A percentile compares a stretch with the other conserved stretches of the same genome.
Evolutionary conservation across 768 basidiomycete genomes (phyloP).

Genomic region (Agrocybe pediades): DNA sequence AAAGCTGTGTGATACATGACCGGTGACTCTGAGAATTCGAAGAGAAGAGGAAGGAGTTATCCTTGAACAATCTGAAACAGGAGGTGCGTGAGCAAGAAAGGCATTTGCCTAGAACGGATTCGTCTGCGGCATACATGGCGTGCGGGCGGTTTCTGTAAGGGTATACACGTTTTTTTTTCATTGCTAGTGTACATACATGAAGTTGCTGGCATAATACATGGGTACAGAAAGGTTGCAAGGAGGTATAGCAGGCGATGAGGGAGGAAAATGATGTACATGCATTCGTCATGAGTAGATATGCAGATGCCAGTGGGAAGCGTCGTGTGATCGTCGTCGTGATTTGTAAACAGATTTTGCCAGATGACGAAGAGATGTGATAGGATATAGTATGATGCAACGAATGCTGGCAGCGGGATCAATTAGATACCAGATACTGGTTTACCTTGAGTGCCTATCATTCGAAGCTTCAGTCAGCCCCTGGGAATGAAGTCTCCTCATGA

Average conservation of each 20-base stretch:
- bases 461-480: slow-evolving; percentile 18
- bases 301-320: too few relatives aligned
- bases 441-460: slow-evolving; percentile 21
- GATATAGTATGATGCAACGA: slow-evolving; percentile 9
- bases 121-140: slow-evolving; percentile 8
- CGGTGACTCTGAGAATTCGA: slow-evolving; percentile 10
- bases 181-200: too few relatives aligned
- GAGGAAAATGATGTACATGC: slow-evolving; percentile 4
- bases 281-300: background rate
- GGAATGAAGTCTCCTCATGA: slow-evolving; percentile 13
- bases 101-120: slow-evolving; percentile 15
- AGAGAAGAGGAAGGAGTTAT: slow-evolving; percentile 9
- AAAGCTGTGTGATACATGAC: slow-evolving; percentile 6
- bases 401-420: slow-evolving; percentile 5
- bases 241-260: slow-evolving; percentile 2
- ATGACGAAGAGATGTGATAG: slow-evolving; percentile 1
- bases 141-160: too few relatives aligned
- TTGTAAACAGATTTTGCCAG: too few relatives aligned
- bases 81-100: slow-evolving; percentile 13
- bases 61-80: slow-evolving; percentile 25
- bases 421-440: slow-evolving; percentile 9
- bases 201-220: slow-evolving; percentile 12
- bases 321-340: too few relatives aligned
- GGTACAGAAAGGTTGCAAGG: background rate
- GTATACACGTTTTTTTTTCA: too few relatives aligned